Evolutionary conservation across 768 basidiomycete genomes (phyloP).

Genomic region (Collybia sp.): DNA sequence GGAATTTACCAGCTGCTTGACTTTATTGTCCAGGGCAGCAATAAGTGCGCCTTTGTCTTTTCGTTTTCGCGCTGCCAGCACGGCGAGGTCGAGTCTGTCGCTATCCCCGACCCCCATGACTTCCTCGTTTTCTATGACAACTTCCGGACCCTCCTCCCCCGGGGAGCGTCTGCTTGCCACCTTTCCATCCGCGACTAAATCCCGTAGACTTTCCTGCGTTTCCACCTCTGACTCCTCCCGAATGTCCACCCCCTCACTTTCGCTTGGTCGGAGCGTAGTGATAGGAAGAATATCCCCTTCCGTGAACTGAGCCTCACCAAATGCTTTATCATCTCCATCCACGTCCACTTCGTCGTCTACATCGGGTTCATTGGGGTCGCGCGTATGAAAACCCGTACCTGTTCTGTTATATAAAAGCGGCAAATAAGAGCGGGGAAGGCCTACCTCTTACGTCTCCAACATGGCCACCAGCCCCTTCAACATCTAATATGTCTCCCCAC

Average conservation of each 20-base stretch:
- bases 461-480: conserved; percentile 28
- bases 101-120: conserved; percentile 34
- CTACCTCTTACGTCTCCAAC: conserved; percentile 47
- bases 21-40: conserved; percentile 55
- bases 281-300: conserved; percentile 61
- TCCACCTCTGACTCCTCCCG: conserved; percentile 28
- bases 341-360: conserved; percentile 79
- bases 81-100: conserved; percentile 43
- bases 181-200: conserved; percentile 52
- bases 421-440: conserved; percentile 5
- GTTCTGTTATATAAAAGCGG: not conserved
- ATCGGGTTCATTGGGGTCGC: conserved; percentile 51
- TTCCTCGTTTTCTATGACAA: conserved; percentile 29
- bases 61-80: conserved; percentile 42
- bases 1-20: conserved; percentile 49
- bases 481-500: conserved; percentile 22
- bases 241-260: conserved; percentile 38
- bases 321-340: conserved; percentile 72
- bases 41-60: conserved; percentile 46
- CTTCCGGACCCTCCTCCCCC: conserved; percentile 10
- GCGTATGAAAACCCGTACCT: conserved; percentile 74
- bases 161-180: conserved; percentile 18
- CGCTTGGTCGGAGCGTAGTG: conserved; percentile 25
- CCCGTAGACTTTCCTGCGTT: conserved; percentile 37
- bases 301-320: conserved; percentile 72